Conservation (phyloP, 768 basidiomycete genomes). For the Suillus spraguei region DNA sequence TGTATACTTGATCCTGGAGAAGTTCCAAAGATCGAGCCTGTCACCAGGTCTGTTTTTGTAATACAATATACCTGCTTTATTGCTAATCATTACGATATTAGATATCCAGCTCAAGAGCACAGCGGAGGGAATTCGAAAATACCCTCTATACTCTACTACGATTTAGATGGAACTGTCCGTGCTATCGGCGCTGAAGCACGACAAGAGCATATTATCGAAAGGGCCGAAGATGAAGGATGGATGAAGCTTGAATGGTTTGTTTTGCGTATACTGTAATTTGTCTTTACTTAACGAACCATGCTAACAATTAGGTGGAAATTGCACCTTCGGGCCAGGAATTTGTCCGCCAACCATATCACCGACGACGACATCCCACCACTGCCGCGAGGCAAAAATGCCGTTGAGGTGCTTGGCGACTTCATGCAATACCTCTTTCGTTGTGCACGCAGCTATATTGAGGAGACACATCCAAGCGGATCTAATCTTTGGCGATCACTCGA, state of each 20-base stretch:
- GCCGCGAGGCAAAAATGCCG: constrained; percentile 42
- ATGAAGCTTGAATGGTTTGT: constrained; percentile 47
- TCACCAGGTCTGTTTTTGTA: constrained; percentile 30
- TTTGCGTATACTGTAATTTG: not conserved
- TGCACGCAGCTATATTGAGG: constrained; percentile 47
- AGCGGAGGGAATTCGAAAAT: constrained; percentile 49
- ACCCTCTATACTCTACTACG: constrained; percentile 51
- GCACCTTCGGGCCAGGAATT: constrained; percentile 40
- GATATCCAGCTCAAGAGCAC: constrained; percentile 45
- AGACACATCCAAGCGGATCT: constrained; percentile 45
- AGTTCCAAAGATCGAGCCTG: constrained; percentile 37
- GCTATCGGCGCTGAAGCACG: constrained; percentile 50
- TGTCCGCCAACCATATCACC: constrained; percentile 32
- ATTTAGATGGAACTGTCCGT: constrained; percentile 38
- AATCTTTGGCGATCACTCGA: constrained; percentile 49
- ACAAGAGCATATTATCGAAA: constrained; percentile 39
- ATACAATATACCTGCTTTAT: not conserved
- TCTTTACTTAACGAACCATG: not conserved
- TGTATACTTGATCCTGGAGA: constrained; percentile 44
- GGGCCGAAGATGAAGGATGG: constrained; percentile 48
- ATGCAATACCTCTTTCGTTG: constrained; percentile 48
- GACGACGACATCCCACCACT: constrained; percentile 42
- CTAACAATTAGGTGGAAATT: constrained; percentile 35
- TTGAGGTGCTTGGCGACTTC: constrained; percentile 50
- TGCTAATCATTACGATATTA: constrained; percentile 17